Base-by-base conservation (phyloP, 2,329 filamentous ascomycete species). In the Raffaelea deltoideospora region DNA sequence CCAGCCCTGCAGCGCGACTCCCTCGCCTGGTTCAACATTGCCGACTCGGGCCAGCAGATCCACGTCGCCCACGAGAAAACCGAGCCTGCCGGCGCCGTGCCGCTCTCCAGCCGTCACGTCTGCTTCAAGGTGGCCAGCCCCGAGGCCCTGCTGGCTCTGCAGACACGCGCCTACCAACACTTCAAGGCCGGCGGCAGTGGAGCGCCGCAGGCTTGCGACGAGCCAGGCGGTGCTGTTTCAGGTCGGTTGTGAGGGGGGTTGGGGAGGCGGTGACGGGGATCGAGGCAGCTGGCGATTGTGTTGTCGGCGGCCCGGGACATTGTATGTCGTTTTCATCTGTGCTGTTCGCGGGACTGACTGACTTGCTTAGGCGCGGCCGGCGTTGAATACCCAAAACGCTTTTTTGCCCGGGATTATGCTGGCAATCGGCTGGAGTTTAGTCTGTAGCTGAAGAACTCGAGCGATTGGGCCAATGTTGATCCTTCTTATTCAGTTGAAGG, bases 21-120 rank as follows among this genome's bases (percentile, higher is more conserved):
- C 2, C 54, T 76, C 1, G 61, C 65, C 9, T 78, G 73, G 72
- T 74, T 76, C 55, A 67, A 77, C 47, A 67, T 76, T 38, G 67
- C 60, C 13, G 58, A 59, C 3, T 52, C 52, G 7, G 61, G 63
- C 2, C 70, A 75, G 47, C 69, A 75, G 53, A 57, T 76, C 13
- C 70, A 76, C 47, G 52, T 76, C 34, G 64, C 65, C 0, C 57
- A 61, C 37, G 67, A 65, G 1, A 47, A 55, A 2, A 47, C 49
- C 8, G 50, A 55, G 35, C 56, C 55, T 38, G 35, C 38, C 11
- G 43, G 33, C 17, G 41, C 41, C 6, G 44, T 48, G 19, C 33
- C 43, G 32, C 50, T 55, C 5, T 64, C 65, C 1, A 54, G 55
- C 3, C 59, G 69, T 3, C 73, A 78, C 45, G 69, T 71, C 3